Base-by-base conservation (phyloP, 139 green algal species). In the Spirogloea muscicola region DNA sequence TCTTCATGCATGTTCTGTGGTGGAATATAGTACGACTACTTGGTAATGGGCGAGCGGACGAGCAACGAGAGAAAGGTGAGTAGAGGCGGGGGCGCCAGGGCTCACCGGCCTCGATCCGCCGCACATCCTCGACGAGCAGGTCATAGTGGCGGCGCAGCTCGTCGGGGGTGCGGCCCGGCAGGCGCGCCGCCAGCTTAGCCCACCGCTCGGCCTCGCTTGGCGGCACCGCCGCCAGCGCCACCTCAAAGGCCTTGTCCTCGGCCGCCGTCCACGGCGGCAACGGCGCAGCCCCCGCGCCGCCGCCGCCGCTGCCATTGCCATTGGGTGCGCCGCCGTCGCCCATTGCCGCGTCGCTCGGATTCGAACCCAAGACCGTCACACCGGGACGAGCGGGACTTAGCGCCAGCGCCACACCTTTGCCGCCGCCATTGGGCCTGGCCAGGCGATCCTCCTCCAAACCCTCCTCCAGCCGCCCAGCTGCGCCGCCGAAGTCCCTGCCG, bases 181-280 rank as follows among this genome's bases (percentile, higher is more conserved):
- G n/a, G 10, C 49, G 37, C 7, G 63, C 34, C 39, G 72, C 72
- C 33, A 80, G 64, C 16, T 77, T 77, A 21, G 76, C 63, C 72
- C 72, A 80, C 3, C 59, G 36, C 18, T 80, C 72, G 31, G 76
- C 64, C 27, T 41, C 51, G 5, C 29, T 37, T 18, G 76, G 62
- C 9, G 51, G 6, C 6, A 55, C n/a, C n/a, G 36, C 36, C 5
- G 37, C 63, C 13, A 80, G 72, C 21, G 40, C n/a, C 16, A 18
- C 63, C 37, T 80, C 72, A 77, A 80, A 80, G 2, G 76, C 29
- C 61, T 80, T 80, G 64, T 80, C 63, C 16, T 80, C 72, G 7
- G 42, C 31, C 0, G 65, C n/a, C 13, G 60, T 52, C 72, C 72
- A 80, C 10, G 40, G 9, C 42, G 49, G 21, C 39, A 16, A 10